Evolutionary conservation across 2,329 filamentous ascomycete species (phyloP).

Genomic region (Pezicula neosporulosa): DNA sequence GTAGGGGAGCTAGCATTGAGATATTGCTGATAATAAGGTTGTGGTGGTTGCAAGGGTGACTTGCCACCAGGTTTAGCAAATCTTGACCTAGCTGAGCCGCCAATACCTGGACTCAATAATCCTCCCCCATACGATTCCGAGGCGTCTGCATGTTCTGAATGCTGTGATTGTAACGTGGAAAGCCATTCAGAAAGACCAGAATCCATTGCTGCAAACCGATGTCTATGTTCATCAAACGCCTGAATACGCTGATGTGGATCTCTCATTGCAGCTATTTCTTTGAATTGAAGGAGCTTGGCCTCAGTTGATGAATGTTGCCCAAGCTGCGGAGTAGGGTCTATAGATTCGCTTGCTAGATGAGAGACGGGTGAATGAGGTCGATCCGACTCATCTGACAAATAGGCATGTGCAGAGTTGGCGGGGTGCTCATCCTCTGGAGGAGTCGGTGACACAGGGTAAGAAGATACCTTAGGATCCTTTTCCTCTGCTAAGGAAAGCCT

Average conservation of each 20-base stretch:
- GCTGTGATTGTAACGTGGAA: slow-evolving; percentile 36
- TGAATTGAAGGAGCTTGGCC: slow-evolving; percentile 43
- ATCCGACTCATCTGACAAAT: slow-evolving; percentile 10
- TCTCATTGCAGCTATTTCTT: slow-evolving; percentile 71
- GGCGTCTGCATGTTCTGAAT: slow-evolving; percentile 45
- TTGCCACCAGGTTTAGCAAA: slow-evolving; percentile 14
- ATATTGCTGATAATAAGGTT: slow-evolving; percentile 55
- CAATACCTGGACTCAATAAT: slow-evolving; percentile 9
- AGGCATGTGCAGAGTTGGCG: slow-evolving; percentile 19
- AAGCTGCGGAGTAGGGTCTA: background rate
- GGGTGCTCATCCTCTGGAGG: slow-evolving; percentile 38
- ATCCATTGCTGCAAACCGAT: slow-evolving; percentile 68
- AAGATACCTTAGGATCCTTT: slow-evolving; percentile 34
- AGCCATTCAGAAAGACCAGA: slow-evolving; percentile 68
- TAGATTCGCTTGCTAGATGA: background rate
- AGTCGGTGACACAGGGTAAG: slow-evolving; percentile 32
- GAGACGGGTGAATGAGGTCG: slow-evolving; percentile 4
- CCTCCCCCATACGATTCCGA: slow-evolving; percentile 13
- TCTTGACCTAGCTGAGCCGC: slow-evolving; percentile 15
- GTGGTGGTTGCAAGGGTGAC: slow-evolving; percentile 37
- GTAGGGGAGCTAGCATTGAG: slow-evolving; percentile 42
- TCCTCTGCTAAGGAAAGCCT: slow-evolving; percentile 42
- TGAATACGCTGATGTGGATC: slow-evolving; percentile 65
- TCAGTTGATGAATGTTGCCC: background rate
- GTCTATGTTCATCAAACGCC: slow-evolving; percentile 69